Conservation (phyloP, 305 asterid species). For the Nicotiana rustica region DNA sequence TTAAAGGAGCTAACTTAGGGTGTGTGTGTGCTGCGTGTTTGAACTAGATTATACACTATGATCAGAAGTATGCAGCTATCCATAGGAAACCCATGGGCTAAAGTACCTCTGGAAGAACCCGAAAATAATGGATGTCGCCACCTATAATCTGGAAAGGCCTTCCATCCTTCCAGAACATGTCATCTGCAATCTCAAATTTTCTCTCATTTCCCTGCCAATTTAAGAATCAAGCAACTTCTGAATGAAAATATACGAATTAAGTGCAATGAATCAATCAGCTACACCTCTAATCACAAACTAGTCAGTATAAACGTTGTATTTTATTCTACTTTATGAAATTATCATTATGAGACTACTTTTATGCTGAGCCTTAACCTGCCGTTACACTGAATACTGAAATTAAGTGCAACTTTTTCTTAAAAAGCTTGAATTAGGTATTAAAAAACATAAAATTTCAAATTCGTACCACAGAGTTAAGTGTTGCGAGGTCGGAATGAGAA, state of each 20-base stretch:
- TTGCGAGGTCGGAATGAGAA: constrained; percentile 36
- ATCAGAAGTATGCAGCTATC: not conserved
- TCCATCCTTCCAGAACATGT: constrained; percentile 92
- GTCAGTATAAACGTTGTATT: not conserved
- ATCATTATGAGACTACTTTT: not conserved
- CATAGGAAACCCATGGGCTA: not conserved
- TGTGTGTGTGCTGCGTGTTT: not conserved
- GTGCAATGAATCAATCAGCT: not conserved
- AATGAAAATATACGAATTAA: not conserved
- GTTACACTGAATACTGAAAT: not conserved
- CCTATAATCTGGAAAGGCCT: constrained; percentile 82
- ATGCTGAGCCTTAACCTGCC: not conserved
- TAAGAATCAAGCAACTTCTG: not conserved
- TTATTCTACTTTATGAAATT: not conserved
- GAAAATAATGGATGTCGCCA: constrained; percentile 92
- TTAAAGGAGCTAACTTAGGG: not conserved
- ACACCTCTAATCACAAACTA: constrained; percentile 1
- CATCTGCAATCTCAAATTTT: constrained; percentile 74
- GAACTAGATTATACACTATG: not conserved
- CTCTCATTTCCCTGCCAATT: constrained; percentile 51
- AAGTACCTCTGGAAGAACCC: constrained; percentile 84
- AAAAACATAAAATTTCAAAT: not conserved
- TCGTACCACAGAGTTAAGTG: constrained; percentile 4
- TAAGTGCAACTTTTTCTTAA: not conserved
- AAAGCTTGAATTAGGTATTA: not conserved